A percentile compares a stretch with the other conserved stretches of the same genome.
These are phyloP conservation scores for Paraconiothyrium brasiliense DNA, from an alignment of 2,329 filamentous ascomycete species.

Conservation along the genomic window DNA sequence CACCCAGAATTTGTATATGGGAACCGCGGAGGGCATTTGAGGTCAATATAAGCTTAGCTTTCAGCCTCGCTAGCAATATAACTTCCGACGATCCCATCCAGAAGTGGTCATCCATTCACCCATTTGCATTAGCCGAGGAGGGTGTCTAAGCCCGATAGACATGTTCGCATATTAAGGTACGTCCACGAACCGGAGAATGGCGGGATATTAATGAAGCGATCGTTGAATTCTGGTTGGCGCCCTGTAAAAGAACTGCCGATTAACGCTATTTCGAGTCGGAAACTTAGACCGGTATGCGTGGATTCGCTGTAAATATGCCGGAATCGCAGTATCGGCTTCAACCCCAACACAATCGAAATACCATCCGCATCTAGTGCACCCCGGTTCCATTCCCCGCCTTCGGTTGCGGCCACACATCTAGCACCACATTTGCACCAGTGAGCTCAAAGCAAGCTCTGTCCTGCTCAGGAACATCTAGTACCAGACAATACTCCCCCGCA, in stretches of 20 bases:
- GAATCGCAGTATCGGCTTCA: background rate
- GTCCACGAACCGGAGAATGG: background rate
- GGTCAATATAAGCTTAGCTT: constrained; percentile 10
- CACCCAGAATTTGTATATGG: background rate
- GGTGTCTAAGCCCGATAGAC: constrained; percentile 7
- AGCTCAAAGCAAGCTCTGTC: constrained; percentile 57
- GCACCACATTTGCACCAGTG: constrained; percentile 54
- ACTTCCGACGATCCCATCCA: constrained; percentile 1
- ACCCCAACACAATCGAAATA: background rate
- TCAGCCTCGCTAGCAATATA: background rate
- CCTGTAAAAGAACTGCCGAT: background rate
- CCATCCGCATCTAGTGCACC: background rate
- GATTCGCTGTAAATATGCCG: background rate
- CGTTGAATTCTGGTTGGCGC: background rate
- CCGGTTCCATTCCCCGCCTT: background rate
- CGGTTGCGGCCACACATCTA: constrained; percentile 51
- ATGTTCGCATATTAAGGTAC: constrained; percentile 14
- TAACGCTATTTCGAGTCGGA: background rate
- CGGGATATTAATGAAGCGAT: background rate
- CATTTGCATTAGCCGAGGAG: constrained; percentile 10
- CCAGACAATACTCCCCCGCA: constrained; percentile 59
- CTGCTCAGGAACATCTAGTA: constrained; percentile 42
- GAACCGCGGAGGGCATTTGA: background rate
- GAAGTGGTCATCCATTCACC: constrained; percentile 11
- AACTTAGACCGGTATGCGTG: background rate